Evolutionary conservation across 2,329 filamentous ascomycete genomes (phyloP), one percentile per base, ranked within the genome.

Genomic region (Phialophora verrucosa): DNA sequence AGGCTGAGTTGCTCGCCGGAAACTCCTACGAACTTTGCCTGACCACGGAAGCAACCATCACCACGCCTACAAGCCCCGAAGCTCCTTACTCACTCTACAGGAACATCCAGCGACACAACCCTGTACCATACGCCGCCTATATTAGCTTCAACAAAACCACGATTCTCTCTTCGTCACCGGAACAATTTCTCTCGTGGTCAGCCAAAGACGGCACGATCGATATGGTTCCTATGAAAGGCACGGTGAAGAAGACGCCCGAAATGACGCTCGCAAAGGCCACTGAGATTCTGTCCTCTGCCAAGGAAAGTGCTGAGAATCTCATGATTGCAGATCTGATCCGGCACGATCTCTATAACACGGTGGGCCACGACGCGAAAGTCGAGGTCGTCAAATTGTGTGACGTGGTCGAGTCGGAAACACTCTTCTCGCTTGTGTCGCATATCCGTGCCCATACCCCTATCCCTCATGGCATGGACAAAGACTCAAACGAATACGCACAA

Each of bases 291-390:
- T 87, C 90, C 64, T 85, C 91, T 0, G 90, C 91, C 25, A 98
- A 98, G 77, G 95, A 98, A 77, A 89, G 91, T 73, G 94, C 94
- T 0, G 94, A 98, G 81, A 98, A 98, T 75, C 85, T 98, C 27
- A 98, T 98, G 95, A 97, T 98, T 73, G 93, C 97, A 2, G 94
- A 98, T 77, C 83, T 98, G 0, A 95, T 97, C n/a, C 87, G 94
- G 0, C 94, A 98, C 75, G 94, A 98, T 77, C 82, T 98, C 12
- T 91, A 96, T 77, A 68, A 62, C 35, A 65, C 69, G 11, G 63
- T 73, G 12, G 65, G 67, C 38, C 65, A 68, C 14, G 58, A 67
- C 29, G 67, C 65, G 10, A 44, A 64, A 8, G 92, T 97, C 0
- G 77, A 80, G 5, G 92, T 97, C 1, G 87, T 89, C 14, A 89